Percentiles rank a stretch among this genome's conserved stretches.
Evolutionary conservation across 768 basidiomycete genomes (phyloP).

Genomic region (Leucocoprinus leucothites): DNA sequence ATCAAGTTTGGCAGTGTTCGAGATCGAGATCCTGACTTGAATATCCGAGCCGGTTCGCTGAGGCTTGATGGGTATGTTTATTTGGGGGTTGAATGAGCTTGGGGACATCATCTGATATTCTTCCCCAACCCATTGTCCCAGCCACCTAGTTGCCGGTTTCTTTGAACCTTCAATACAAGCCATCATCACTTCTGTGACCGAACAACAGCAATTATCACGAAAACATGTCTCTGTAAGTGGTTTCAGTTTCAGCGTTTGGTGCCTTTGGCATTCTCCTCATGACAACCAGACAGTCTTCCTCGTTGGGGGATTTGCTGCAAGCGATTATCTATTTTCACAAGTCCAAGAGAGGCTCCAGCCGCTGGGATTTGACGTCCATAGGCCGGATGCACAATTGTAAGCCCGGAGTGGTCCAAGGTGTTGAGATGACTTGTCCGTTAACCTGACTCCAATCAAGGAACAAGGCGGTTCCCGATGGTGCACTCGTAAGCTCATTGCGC

Average conservation of each 20-base stretch:
- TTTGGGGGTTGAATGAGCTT: too few relatives aligned
- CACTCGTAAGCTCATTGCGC: constrained; percentile 17
- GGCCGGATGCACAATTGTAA: constrained; percentile 49
- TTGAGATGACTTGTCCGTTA: neutral
- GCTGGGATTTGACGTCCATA: constrained; percentile 32
- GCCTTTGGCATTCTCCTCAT: neutral
- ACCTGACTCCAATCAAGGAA: constrained; percentile 12
- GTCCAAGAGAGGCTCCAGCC: constrained; percentile 33
- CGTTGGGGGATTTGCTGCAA: constrained; percentile 53
- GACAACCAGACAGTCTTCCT: constrained; percentile 32
- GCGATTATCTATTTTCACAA: constrained; percentile 41
- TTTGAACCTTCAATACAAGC: constrained; percentile 25
- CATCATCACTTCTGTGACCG: constrained; percentile 19
- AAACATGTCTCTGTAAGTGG: neutral
- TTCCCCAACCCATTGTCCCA: constrained; percentile 4
- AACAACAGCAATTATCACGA: constrained; percentile 9
- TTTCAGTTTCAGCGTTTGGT: neutral
- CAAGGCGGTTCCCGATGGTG: constrained; percentile 24
- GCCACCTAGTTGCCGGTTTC: constrained; percentile 21
- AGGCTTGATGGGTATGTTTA: constrained; percentile 33
- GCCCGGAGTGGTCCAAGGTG: neutral
- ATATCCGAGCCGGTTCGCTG: constrained; percentile 44
- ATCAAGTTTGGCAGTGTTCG: constrained; percentile 43
- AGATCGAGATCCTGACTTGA: constrained; percentile 34
- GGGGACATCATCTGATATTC: too few relatives aligned